Evolutionary conservation across 2,329 filamentous ascomycete genomes (phyloP).

Genomic region (Geosmithia putterillii): DNA sequence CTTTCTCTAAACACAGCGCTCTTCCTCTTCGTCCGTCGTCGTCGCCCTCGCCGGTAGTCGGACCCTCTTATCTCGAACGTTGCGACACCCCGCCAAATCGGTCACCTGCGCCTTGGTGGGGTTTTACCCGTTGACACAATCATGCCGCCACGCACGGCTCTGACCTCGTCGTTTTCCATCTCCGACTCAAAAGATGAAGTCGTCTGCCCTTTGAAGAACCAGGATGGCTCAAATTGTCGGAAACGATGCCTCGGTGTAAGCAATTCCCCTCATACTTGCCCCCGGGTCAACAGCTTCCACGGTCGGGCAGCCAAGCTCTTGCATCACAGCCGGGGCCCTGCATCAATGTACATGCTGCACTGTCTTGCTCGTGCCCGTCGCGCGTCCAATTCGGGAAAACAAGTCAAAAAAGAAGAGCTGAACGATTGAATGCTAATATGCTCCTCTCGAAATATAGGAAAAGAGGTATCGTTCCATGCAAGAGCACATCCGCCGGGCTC

Average conservation of each 20-base stretch:
- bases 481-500: constrained; percentile 94
- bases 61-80: background rate
- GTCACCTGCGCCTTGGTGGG: constrained; percentile 32
- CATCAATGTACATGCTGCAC: background rate
- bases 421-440: background rate
- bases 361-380: background rate
- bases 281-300: background rate
- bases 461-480: constrained; percentile 98
- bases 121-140: constrained; percentile 23
- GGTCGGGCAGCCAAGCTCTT: background rate
- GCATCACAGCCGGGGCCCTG: background rate
- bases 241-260: constrained; percentile 97
- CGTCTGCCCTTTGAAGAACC: constrained; percentile 88
- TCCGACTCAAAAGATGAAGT: constrained; percentile 92
- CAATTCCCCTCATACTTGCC: background rate
- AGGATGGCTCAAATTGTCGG: constrained; percentile 92
- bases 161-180: constrained; percentile 85
- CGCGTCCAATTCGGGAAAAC: background rate
- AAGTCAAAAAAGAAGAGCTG: background rate
- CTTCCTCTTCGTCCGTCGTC: background rate
- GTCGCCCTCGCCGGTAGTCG: background rate
- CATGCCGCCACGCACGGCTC: constrained; percentile 73
- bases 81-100: constrained; percentile 1
- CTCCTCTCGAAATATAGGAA: constrained; percentile 43
- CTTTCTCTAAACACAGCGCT: background rate